Evolutionary conservation across 352 stramenopile species (phyloP), one percentile per base, ranked within the genome.

Genomic region (Phytophthora aleatoria): DNA sequence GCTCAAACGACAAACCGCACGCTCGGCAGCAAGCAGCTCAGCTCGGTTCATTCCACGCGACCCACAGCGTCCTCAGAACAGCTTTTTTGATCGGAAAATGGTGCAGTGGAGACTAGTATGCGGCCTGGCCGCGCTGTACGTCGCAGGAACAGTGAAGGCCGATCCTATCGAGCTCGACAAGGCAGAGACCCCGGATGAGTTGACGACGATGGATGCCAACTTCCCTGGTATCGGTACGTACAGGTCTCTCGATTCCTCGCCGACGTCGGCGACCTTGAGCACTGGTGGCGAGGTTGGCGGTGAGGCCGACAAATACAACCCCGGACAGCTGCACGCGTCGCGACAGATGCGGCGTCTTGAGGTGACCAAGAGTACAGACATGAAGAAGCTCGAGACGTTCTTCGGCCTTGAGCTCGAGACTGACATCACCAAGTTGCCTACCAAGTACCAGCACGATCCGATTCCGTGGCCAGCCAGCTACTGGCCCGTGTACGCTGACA

Each of bases 391-490:
- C 20, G 78, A 87, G 66, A 61, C 65, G 12, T 85, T 72, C 47
- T 87, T 87, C 38, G 72, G 69, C 15, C 54, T 68, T 10, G 58
- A 78, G 15, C 76, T 87, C 27, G 78, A 78, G 60, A 77, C 57
- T 3, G 78, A 87, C 42, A 55, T 87, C 38, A 87, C 78, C 20
- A 81, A 83, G 52, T 64, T 87, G 20, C 71, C 78, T 1, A 80
- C 76, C 2, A 80, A 77, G 44, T 71, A 64, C 7, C 55, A 74
- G 54, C 69, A 73, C 61, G 39, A 79, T 27, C 77, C 77, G 16
- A 76, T 83, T 51, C 72, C 79, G 43, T 92, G 83, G 83, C 81
- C 83, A 1, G 74, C 71, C 44, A 90, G 83, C 67, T 92, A 90
- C 66, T 92, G 83, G 83, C 81, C 83, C 1, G 55, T 76, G 48